Percentiles rank a stretch among this genome's conserved stretches.
These are phyloP conservation scores for Coleophoma eucalyptorum DNA, from an alignment of 2,329 filamentous ascomycete species.

Conservation along the genomic window DNA sequence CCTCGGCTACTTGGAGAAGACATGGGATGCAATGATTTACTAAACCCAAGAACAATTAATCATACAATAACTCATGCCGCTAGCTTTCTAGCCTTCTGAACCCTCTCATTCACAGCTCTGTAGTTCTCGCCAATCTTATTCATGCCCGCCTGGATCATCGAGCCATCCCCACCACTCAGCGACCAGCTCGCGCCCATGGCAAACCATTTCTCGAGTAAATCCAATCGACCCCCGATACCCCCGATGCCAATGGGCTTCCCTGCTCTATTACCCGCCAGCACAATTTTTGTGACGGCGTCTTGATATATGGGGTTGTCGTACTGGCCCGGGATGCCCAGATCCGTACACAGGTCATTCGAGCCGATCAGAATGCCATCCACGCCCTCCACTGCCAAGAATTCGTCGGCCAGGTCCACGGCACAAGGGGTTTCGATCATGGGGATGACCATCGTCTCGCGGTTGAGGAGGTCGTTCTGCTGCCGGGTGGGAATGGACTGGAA, in stretches of 20 bases:
- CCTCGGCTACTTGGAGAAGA: too few species aligned
- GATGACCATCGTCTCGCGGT: slow-evolving; percentile 33
- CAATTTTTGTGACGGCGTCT: slow-evolving; percentile 29
- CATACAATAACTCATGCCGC: too few species aligned
- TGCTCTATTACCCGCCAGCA: slow-evolving; percentile 31
- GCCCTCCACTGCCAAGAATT: slow-evolving; percentile 34
- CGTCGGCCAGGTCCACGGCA: slow-evolving; percentile 34
- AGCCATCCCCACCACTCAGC: slow-evolving; percentile 30
- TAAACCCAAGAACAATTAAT: too few species aligned
- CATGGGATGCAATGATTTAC: too few species aligned
- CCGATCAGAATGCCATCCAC: slow-evolving; percentile 40
- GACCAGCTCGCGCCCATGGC: slow-evolving; percentile 33
- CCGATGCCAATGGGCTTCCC: slow-evolving; percentile 37
- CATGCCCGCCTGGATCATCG: slow-evolving; percentile 31
- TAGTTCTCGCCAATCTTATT: slow-evolving; percentile 29
- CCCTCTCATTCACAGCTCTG: slow-evolving; percentile 16
- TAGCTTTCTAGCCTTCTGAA: slow-evolving; percentile 3
- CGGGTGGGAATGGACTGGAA: slow-evolving; percentile 29
- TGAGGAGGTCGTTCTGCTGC: slow-evolving; percentile 30
- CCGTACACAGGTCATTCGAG: slow-evolving; percentile 38
- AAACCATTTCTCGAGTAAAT: slow-evolving; percentile 34
- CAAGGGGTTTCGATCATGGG: slow-evolving; percentile 38
- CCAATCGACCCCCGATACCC: slow-evolving; percentile 34
- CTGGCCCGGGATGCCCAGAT: slow-evolving; percentile 38
- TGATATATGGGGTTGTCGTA: slow-evolving; percentile 30